Base-by-base conservation (phyloP, 768 basidiomycete species). In the Suillus plorans region DNA sequence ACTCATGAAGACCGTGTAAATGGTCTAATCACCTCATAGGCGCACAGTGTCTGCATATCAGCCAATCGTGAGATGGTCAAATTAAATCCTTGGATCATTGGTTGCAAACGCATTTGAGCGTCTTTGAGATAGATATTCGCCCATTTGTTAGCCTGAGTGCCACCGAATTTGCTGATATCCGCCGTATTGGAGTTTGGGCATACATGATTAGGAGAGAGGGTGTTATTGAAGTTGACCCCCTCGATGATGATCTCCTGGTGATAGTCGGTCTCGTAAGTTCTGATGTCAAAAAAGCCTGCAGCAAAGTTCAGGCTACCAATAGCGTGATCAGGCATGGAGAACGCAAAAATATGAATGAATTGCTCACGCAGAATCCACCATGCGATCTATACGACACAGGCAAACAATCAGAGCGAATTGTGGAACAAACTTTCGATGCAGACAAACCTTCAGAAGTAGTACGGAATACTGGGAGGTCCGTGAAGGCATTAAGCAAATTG, bases 231-330 rank as follows among this genome's bases (percentile, higher is more conserved):
- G 2, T 77, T 78, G 3, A 71, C 64, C 41, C 70, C 74, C 65
- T 85, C 84, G 56, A 85, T 78, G 56, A 76, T 81, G 62, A 85
- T 80, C 45, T 79, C 76, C 66, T 85, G 79, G 65, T 84, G 80
- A 69, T 83, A 85, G 52, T 81, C 67, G 20, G 64, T 67, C 61
- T 64, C 73, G 39, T 80, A 83, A 5, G 73, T 74, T 34, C 81
- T 81, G 31, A 82, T 74, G 13, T 80, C 80, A 61, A 80, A 81
- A 75, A 83, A 82, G n/a, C 84, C 83, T 13, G 82, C 80, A 1
- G 82, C 82, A 68, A 85, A 85, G 69, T 85, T 82, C 58, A 82
- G 75, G 10, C 74, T 77, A 37, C 7, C 3, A 12, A 25, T 45
- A 25, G 22, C 10, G 31, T 25, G 39, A 56, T 41, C 14, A 1